Evolutionary conservation across 352 stramenopile genomes (phyloP).

Genomic region (Phytopythium delawarense): DNA sequence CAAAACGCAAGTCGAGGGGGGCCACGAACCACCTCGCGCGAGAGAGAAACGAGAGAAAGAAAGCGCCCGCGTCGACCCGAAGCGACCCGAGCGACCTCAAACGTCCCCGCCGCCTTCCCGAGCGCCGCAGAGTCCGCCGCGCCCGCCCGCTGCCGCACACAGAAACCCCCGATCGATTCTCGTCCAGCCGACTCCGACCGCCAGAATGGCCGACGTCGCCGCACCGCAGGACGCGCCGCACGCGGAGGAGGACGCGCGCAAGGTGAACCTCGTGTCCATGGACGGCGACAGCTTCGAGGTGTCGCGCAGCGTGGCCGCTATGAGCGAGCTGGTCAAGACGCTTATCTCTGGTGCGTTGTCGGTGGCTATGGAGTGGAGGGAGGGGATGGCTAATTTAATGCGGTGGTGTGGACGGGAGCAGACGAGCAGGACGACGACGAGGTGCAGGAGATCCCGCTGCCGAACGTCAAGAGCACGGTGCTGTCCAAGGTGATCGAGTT

Average conservation of each 20-base stretch:
- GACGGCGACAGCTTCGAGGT: conserved; percentile 97
- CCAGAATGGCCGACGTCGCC: conserved; percentile 50
- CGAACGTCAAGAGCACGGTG: conserved; percentile 97
- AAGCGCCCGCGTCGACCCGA: background rate
- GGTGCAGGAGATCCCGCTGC: conserved; percentile 95
- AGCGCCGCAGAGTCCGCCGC: background rate
- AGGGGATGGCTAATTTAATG: background rate
- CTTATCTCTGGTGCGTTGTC: conserved; percentile 90
- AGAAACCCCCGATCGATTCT: background rate
- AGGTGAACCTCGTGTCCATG: conserved; percentile 89
- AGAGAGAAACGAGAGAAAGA: conserved; percentile 4
- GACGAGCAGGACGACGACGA: conserved; percentile 95
- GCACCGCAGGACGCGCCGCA: conserved; percentile 38
- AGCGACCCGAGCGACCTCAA: background rate
- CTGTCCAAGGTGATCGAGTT: conserved; percentile 98
- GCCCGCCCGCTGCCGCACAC: background rate
- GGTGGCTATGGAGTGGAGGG: conserved; percentile 2
- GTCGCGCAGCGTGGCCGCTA: conserved; percentile 90
- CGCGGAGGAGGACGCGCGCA: conserved; percentile 74
- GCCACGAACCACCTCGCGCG: background rate
- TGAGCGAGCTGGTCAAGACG: conserved; percentile 97
- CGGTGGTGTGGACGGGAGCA: conserved; percentile 10
- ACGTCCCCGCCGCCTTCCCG: background rate
- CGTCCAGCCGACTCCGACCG: background rate
- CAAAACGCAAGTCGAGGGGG: conserved; percentile 8